phyloP scores from a whole-genome alignment of 306 rosid genomes.

The Begonia masoniana region DNA sequence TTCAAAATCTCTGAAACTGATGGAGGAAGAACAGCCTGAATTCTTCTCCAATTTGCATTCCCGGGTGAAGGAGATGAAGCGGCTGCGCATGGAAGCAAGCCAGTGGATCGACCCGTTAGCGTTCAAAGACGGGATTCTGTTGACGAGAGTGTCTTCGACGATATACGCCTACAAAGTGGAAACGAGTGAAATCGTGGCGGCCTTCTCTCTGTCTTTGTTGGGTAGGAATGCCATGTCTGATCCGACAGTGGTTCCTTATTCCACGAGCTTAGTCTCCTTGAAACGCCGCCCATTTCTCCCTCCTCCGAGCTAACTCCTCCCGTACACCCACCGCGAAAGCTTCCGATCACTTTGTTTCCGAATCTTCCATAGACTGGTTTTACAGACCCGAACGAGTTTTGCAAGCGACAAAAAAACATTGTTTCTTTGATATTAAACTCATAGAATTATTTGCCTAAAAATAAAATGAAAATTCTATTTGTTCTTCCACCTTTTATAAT shows the following conservation, averaged over 20 bases:
- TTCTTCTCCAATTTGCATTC: constrained; percentile 21
- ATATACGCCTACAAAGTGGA: constrained; percentile 28
- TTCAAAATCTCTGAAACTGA: constrained; percentile 21
- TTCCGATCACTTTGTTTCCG: too few species aligned
- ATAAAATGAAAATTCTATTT: too few species aligned
- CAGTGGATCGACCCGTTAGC: constrained; percentile 46
- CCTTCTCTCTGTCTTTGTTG: constrained; percentile 28
- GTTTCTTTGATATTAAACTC: too few species aligned
- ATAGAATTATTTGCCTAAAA: too few species aligned
- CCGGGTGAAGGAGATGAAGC: constrained; percentile 11
- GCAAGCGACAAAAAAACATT: too few species aligned
- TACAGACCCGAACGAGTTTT: too few species aligned
- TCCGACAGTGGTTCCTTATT: constrained; percentile 34
- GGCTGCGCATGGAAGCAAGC: neutral
- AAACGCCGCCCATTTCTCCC: neutral
- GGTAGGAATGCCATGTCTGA: constrained; percentile 14
- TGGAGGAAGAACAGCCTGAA: constrained; percentile 29
- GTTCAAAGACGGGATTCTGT: constrained; percentile 33
- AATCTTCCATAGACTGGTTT: too few species aligned
- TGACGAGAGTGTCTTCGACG: constrained; percentile 25
- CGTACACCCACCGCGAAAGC: too few species aligned
- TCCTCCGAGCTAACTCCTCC: neutral
- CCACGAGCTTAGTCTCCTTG: constrained; percentile 38
- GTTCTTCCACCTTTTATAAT: too few species aligned
- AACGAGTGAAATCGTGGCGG: constrained; percentile 12